Base-by-base conservation (phyloP, 2,329 filamentous ascomycete genomes). In the Grosmannia clavigera region DNA sequence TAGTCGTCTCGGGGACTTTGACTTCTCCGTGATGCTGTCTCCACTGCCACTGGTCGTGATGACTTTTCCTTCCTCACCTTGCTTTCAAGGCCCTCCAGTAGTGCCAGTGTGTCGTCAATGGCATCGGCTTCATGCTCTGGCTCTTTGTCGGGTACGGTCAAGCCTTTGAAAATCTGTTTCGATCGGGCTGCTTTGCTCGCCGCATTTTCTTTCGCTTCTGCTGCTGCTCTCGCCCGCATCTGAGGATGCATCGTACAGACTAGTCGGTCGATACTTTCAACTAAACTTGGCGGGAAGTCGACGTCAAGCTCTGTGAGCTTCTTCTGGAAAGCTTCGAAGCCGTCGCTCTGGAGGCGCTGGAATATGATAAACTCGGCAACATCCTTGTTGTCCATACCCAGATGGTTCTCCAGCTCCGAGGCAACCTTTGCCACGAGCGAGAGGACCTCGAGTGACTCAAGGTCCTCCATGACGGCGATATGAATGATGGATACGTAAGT, bases 311-410 rank as follows among this genome's bases (percentile, higher is more conserved):
- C 82, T 65, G 86, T 82, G 65, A 97, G 79, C 69, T 84, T 84
- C 65, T 66, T 76, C 75, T 88, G 88, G 76, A 97, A 99, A 33
- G 88, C 85, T 58, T 80, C 73, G 60, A 89, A 78, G 33, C 81
- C 81, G 58, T 78, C 80, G 75, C 85, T 88, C 80, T 92, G 83
- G 70, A 87, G 74, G 67, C 95, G 90, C 70, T 96, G 88, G 63
- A 88, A 88, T 69, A 99, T 96, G 68, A 99, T 84, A 70, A 96
- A 99, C 73, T 99, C 94, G 66, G 94, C 92, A 31, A 99, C 84
- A 5, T 90, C 96, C 74, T 95, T 96, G 75, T 99, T 92, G 70
- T 83, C 88, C 67, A 96, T 84, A 60, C 92, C 90, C 62, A 97
- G 75, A 74, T 99, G 90, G 70, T 99, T 99, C 68, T 95, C 87